phyloP scores from a whole-genome alignment of 805 yeast genomes.

The Lachancea kluyveri region DNA sequence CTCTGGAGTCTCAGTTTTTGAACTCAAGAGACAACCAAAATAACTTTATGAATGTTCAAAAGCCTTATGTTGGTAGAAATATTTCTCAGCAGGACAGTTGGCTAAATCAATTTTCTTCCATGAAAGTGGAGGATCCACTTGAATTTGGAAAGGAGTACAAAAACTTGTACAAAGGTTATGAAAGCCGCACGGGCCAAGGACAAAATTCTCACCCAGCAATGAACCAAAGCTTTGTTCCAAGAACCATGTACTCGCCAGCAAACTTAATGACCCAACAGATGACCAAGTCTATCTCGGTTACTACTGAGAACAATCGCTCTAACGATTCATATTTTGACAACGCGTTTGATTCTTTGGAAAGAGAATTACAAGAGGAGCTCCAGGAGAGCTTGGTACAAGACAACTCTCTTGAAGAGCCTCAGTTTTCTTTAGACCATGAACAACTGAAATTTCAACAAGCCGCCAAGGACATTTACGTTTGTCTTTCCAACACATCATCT shows the following conservation, averaged over 20 bases:
- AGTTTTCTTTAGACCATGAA: conserved; percentile 12
- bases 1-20: not conserved
- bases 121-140: conserved; percentile 25
- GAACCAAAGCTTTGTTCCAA: too few relatives aligned
- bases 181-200: conserved; percentile 4
- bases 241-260: too few relatives aligned
- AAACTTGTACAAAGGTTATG: conserved; percentile 21
- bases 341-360: conserved; percentile 21
- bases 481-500: conserved; percentile 7
- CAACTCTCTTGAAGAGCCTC: not conserved
- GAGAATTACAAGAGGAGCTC: conserved; percentile 12
- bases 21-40: conserved; percentile 3
- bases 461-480: conserved; percentile 19
- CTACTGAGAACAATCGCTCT: not conserved
- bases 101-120: conserved; percentile 22
- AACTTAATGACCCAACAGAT: too few relatives aligned
- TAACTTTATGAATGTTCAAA: conserved; percentile 7
- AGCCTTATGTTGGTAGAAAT: not conserved
- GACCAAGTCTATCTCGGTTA: too few relatives aligned
- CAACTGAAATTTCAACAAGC: conserved; percentile 21
- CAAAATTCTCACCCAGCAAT: not conserved
- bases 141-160: conserved; percentile 27
- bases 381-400: conserved; percentile 1
- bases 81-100: conserved; percentile 7
- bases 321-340: conserved; percentile 14